These are phyloP conservation scores for Lactarius tabidus DNA, from an alignment of 768 basidiomycete genomes.

Conservation along the genomic window DNA sequence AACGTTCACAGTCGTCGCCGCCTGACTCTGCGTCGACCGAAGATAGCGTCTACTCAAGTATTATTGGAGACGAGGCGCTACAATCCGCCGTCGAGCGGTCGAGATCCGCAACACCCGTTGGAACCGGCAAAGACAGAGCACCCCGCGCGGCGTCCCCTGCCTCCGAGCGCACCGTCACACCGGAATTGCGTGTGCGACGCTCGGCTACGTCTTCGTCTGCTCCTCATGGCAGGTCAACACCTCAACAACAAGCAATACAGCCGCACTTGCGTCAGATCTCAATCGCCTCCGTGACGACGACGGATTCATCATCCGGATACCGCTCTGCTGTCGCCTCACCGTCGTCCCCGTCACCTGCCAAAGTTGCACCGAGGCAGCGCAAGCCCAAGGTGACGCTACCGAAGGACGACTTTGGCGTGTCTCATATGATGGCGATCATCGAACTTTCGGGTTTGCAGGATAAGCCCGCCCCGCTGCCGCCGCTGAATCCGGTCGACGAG, in stretches of 20 bases:
- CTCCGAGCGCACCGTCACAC: conserved; percentile 32
- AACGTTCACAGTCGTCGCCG: conserved; percentile 27
- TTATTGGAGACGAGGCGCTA: conserved; percentile 49
- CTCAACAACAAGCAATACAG: conserved; percentile 2
- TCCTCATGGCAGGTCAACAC: conserved; percentile 12
- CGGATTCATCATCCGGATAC: conserved; percentile 26
- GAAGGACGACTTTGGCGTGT: conserved; percentile 83
- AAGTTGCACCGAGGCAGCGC: conserved; percentile 35
- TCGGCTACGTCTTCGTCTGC: conserved; percentile 16
- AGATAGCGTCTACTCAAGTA: conserved; percentile 45
- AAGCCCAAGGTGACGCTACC: conserved; percentile 48
- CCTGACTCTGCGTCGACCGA: conserved; percentile 26
- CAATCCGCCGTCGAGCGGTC: conserved; percentile 23
- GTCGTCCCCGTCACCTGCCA: conserved; percentile 5
- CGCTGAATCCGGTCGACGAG: conserved; percentile 64
- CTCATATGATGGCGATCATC: conserved; percentile 85
- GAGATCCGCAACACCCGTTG: conserved; percentile 24
- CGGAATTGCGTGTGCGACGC: conserved; percentile 13
- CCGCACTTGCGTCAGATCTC: conserved; percentile 22
- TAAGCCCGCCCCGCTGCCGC: conserved; percentile 35
- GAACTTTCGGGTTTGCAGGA: conserved; percentile 50
- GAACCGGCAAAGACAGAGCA: conserved; percentile 7
- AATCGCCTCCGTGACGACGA: conserved; percentile 19
- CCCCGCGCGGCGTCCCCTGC: conserved; percentile 31
- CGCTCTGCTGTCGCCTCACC: conserved; percentile 25